Evolutionary conservation across 202 grass and related monocot species (phyloP).

Genomic region (Schoenoplectus tabernaemontani): DNA sequence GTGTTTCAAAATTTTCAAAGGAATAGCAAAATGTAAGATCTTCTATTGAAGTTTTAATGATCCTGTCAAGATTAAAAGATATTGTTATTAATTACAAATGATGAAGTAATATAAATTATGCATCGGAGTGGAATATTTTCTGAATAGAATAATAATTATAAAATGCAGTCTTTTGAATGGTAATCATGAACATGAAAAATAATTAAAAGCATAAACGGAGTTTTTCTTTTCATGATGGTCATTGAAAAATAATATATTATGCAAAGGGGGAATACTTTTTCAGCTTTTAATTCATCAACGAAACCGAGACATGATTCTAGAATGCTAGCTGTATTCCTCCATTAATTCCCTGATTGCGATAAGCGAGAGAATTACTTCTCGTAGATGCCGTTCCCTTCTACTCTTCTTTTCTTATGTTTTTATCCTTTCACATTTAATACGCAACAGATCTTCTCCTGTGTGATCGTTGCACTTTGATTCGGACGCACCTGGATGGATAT

Average conservation of each 20-base stretch:
- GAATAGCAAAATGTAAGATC: too few species aligned
- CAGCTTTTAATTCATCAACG: neutral
- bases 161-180: neutral
- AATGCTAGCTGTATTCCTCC: slow-evolving; percentile 24
- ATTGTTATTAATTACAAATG: too few species aligned
- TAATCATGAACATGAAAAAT: neutral
- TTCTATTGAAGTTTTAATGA: too few species aligned
- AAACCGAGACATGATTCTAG: neutral
- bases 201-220: neutral
- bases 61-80: too few species aligned
- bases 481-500: neutral
- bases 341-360: slow-evolving; percentile 12
- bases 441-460: neutral
- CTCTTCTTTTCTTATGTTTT: neutral
- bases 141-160: neutral
- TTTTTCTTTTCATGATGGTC: neutral
- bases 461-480: neutral
- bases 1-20: too few species aligned
- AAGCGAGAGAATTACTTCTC: neutral
- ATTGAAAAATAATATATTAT: neutral
- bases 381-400: neutral
- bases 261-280: neutral
- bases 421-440: slow-evolving; percentile 12
- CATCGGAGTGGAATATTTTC: too few species aligned
- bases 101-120: too few species aligned